Conservation (phyloP, 2,329 filamentous ascomycete genomes). For the Diaporthe australafricana region DNA sequence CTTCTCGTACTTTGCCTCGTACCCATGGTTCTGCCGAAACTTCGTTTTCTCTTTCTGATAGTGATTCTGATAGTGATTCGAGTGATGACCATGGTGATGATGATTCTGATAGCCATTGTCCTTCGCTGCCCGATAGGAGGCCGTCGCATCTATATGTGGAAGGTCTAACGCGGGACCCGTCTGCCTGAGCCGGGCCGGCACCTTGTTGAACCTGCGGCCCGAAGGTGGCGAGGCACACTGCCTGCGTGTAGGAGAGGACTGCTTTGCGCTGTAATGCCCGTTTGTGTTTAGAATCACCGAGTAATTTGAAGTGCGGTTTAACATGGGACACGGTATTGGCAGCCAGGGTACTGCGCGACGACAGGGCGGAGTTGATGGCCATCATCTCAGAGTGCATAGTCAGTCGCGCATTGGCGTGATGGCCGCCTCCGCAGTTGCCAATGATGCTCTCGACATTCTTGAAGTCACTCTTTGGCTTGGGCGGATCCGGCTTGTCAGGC, state of each 20-base stretch:
- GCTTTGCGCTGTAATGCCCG: conserved; percentile 53
- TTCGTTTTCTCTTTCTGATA: conserved; percentile 37
- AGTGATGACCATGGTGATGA: conserved; percentile 11
- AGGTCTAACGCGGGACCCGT: conserved; percentile 62
- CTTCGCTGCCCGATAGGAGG: conserved; percentile 35
- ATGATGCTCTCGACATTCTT: conserved; percentile 51
- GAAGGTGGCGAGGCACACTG: conserved; percentile 51
- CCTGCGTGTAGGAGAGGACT: conserved; percentile 57
- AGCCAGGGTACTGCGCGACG: conserved; percentile 55
- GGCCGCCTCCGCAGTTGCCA: conserved; percentile 44
- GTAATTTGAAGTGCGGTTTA: conserved; percentile 63
- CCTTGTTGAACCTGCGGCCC: conserved; percentile 43
- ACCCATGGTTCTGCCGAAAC: conserved; percentile 42
- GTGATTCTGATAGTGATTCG: conserved; percentile 26
- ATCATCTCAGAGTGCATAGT: conserved; percentile 68
- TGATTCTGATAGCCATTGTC: conserved; percentile 44
- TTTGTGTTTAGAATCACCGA: conserved; percentile 60
- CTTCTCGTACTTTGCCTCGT: conserved; percentile 44
- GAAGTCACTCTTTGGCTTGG: conserved; percentile 51
- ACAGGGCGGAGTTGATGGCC: conserved; percentile 63
- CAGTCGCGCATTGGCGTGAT: conserved; percentile 55
- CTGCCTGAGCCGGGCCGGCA: conserved; percentile 50
- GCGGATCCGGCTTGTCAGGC: conserved; percentile 42
- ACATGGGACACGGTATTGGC: conserved; percentile 55
- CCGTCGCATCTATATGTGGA: conserved; percentile 53